A percentile compares a stretch with the other conserved stretches of the same genome.
phyloP scores from a whole-genome alignment of 768 basidiomycete genomes.

The Tricholoma terreum region DNA sequence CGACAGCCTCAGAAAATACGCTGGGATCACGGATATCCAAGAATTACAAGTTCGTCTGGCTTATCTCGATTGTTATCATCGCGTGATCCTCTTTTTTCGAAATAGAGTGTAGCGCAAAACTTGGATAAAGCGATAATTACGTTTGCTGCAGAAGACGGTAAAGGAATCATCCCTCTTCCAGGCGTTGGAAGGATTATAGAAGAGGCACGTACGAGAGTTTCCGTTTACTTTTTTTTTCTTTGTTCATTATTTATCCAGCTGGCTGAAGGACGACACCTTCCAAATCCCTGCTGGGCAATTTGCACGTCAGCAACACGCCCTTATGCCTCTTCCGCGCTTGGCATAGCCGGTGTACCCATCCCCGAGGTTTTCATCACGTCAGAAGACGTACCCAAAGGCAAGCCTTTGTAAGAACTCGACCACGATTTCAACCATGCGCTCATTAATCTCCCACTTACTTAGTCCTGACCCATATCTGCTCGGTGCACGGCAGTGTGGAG shows the following conservation, averaged over 20 bases:
- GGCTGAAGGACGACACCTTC: slow-evolving; percentile 31
- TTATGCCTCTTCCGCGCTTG: slow-evolving; percentile 74
- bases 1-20: slow-evolving; percentile 75
- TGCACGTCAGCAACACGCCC: slow-evolving; percentile 80
- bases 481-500: slow-evolving; percentile 71
- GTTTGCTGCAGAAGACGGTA: slow-evolving; percentile 50
- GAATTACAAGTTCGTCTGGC: slow-evolving; percentile 67
- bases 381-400: slow-evolving; percentile 81
- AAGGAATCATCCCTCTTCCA: slow-evolving; percentile 68
- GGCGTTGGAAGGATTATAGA: slow-evolving; percentile 62
- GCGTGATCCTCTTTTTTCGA: too few relatives aligned
- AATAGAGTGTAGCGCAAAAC: slow-evolving; percentile 64
- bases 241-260: slow-evolving; percentile 28
- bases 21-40: slow-evolving; percentile 63
- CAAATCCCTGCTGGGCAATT: slow-evolving; percentile 78
- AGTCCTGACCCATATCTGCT: slow-evolving; percentile 90
- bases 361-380: slow-evolving; percentile 77
- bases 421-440: too few relatives aligned
- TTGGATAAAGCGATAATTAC: slow-evolving; percentile 79
- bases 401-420: slow-evolving; percentile 55
- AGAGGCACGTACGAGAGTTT: slow-evolving; percentile 38
- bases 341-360: slow-evolving; percentile 59
- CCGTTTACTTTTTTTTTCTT: not conserved
- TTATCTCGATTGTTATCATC: too few relatives aligned
- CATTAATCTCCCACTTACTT: not conserved